Conservation (phyloP, 31 red algal genomes). For the Endocladia muricata region DNA sequence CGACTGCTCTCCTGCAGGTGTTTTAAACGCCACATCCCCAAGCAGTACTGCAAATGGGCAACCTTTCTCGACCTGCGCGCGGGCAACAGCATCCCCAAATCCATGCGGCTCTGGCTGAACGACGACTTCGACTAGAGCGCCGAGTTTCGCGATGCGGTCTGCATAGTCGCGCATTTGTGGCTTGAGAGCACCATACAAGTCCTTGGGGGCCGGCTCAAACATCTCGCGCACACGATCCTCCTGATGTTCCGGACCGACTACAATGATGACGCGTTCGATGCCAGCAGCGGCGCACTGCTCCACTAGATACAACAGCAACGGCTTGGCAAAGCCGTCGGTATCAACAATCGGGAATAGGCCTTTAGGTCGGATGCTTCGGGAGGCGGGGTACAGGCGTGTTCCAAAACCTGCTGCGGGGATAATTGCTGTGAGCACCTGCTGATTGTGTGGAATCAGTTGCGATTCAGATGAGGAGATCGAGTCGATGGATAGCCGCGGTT, state of each 20-base stretch:
- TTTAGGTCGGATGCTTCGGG: slow-evolving; percentile 50
- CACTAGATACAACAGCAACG: slow-evolving; percentile 46
- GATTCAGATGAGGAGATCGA: not conserved
- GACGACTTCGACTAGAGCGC: slow-evolving; percentile 18
- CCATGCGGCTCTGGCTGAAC: slow-evolving; percentile 30
- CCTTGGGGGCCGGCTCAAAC: slow-evolving; percentile 21
- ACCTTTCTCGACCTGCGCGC: not conserved
- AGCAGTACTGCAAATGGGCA: slow-evolving; percentile 35
- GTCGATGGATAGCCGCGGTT: not conserved
- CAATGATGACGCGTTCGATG: slow-evolving; percentile 28
- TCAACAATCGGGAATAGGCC: slow-evolving; percentile 50
- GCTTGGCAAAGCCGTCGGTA: slow-evolving; percentile 59
- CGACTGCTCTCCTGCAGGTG: not conserved
- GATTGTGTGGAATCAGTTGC: not conserved
- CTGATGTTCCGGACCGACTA: slow-evolving; percentile 46
- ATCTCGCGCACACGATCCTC: slow-evolving; percentile 23
- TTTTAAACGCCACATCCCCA: slow-evolving; percentile 43
- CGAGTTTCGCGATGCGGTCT: slow-evolving; percentile 14
- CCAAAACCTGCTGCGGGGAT: slow-evolving; percentile 63
- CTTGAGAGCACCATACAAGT: slow-evolving; percentile 37
- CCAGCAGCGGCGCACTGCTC: slow-evolving; percentile 35
- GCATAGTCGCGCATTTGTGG: slow-evolving; percentile 46
- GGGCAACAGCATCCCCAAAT: slow-evolving; percentile 61
- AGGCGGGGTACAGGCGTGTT: slow-evolving; percentile 57
- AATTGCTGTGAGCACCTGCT: slow-evolving; percentile 32